Percentiles rank a stretch among this genome's conserved stretches.
Evolutionary conservation across 331 rosid species (phyloP).

Genomic region (Arachis monticola): DNA sequence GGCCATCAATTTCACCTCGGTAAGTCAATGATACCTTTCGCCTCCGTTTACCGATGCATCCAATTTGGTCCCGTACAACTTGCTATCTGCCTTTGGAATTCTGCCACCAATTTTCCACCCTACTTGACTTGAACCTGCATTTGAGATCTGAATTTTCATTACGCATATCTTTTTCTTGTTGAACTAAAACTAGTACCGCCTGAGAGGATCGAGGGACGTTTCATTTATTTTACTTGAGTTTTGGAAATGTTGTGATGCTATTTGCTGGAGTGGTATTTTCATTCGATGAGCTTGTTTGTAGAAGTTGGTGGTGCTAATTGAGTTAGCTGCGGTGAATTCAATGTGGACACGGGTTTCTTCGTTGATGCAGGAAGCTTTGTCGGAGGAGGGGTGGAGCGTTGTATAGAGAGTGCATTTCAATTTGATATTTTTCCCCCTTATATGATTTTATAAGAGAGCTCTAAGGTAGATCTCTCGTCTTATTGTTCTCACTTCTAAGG

Average conservation of each 20-base stretch:
- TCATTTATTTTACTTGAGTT: background rate
- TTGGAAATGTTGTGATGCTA: background rate
- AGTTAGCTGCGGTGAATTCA: slow-evolving; percentile 9
- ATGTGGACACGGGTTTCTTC: background rate
- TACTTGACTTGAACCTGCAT: slow-evolving; percentile 3
- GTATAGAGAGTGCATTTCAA: background rate
- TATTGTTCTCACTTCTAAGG: background rate
- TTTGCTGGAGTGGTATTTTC: slow-evolving; percentile 12
- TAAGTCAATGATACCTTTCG: slow-evolving; percentile 34
- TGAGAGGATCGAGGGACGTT: background rate
- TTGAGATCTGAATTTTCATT: slow-evolving; percentile 52
- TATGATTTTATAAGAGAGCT: background rate
- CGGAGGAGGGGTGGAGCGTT: no score
- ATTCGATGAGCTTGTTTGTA: background rate
- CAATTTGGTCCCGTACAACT: background rate
- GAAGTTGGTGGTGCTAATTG: slow-evolving; percentile 19
- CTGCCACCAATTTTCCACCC: background rate
- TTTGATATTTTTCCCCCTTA: background rate
- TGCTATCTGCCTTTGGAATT: background rate
- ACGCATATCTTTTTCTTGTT: background rate
- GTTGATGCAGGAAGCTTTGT: background rate
- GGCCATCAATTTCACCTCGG: no score
- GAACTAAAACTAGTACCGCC: background rate
- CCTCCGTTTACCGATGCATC: background rate
- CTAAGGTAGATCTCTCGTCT: background rate